Conservation (phyloP, 345 rosid genomes). For the Combretum micranthum region DNA sequence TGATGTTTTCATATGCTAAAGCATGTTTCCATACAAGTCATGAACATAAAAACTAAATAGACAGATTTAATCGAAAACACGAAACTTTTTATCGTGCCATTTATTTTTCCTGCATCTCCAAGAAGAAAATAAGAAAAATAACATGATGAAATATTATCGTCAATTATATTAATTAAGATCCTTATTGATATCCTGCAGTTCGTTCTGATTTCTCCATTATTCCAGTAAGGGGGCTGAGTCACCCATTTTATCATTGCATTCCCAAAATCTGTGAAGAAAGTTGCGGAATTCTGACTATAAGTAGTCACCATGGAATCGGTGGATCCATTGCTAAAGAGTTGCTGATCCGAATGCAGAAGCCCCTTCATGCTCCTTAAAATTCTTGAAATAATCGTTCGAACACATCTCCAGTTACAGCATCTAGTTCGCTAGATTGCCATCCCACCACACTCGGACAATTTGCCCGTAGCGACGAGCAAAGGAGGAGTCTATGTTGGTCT, state of each 20-base stretch:
- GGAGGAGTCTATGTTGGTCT: constrained; percentile 28
- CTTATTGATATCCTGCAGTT: neutral
- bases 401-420: constrained; percentile 22
- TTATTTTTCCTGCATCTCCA: too few species aligned
- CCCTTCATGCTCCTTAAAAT: constrained; percentile 44
- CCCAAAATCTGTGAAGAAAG: neutral
- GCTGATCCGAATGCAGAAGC: constrained; percentile 60
- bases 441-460: constrained; percentile 39
- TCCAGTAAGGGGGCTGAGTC: neutral
- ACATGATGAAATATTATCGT: too few species aligned
- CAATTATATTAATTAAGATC: too few species aligned
- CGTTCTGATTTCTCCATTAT: neutral
- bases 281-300: neutral
- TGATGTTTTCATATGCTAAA: too few species aligned
- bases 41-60: too few species aligned
- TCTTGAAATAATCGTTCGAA: constrained; percentile 59
- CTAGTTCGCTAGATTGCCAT: constrained; percentile 32
- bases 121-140: too few species aligned
- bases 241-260: neutral
- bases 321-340: constrained; percentile 43
- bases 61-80: too few species aligned
- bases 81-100: too few species aligned
- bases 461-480: constrained; percentile 23
- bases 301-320: constrained; percentile 33
- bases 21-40: too few species aligned